These are phyloP conservation scores for Pittosporum tobira DNA, from an alignment of 129 eudicot genomes.

Conservation along the genomic window DNA sequence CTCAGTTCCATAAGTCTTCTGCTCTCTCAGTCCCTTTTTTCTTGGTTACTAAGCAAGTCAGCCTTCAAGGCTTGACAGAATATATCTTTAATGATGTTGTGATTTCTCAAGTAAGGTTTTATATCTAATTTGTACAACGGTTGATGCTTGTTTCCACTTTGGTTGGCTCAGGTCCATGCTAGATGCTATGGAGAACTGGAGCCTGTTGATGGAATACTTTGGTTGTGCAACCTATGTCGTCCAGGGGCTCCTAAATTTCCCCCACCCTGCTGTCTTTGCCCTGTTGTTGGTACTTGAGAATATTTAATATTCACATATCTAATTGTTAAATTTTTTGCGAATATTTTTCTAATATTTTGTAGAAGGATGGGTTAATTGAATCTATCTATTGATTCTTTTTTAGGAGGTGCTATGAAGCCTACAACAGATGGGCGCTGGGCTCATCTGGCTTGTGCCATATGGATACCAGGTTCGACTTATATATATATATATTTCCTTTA, in stretches of 20 bases:
- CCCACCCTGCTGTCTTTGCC: conserved; percentile 96
- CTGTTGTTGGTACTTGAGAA: conserved; percentile 52
- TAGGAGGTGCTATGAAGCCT: conserved; percentile 99
- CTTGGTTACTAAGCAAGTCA: too few relatives aligned
- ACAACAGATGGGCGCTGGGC: conserved; percentile 99
- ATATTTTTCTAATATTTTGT: not conserved
- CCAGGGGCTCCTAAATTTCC: conserved; percentile 76
- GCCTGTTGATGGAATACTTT: conserved; percentile 76
- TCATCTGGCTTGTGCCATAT: conserved; percentile 99
- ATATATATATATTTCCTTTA: not conserved
- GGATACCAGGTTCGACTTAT: conserved; percentile 94
- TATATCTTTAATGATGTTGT: too few relatives aligned
- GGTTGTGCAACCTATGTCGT: conserved; percentile 96
- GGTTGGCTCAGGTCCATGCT: conserved; percentile 81
- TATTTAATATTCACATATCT: not conserved
- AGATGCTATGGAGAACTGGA: conserved; percentile 95
- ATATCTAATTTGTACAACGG: too few relatives aligned
- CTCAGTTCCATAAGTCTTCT: too few relatives aligned
- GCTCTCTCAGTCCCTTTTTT: too few relatives aligned
- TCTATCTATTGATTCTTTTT: conserved; percentile 3
- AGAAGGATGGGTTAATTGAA: not conserved
- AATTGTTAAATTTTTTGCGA: not conserved
- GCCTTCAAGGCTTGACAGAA: too few relatives aligned
- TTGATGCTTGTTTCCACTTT: too few relatives aligned
- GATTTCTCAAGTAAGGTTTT: too few relatives aligned